phyloP scores from a whole-genome alignment of 805 yeast genomes.

The Teunomyces stri region DNA sequence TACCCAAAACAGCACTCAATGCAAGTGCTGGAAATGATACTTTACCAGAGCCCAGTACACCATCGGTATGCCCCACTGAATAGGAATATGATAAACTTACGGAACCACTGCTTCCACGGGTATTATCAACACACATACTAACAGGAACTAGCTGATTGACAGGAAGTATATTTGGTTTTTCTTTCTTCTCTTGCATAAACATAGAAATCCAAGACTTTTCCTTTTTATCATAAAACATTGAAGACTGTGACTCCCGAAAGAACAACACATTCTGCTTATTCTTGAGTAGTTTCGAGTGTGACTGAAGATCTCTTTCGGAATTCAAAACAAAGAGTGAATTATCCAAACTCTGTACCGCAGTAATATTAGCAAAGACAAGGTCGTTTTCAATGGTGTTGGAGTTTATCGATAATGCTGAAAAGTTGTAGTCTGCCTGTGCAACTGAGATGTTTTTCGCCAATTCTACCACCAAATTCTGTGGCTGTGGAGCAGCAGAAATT shows the following conservation, averaged over 20 bases:
- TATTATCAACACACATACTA: conserved; percentile 1
- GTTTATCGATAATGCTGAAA: background rate
- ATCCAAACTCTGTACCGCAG: background rate
- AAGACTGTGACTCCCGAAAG: background rate
- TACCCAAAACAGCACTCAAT: background rate
- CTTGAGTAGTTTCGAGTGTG: background rate
- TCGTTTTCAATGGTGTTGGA: background rate
- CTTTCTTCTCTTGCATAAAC: background rate
- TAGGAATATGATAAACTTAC: background rate
- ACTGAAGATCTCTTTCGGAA: background rate
- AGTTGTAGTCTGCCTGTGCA: background rate
- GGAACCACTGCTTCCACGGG: conserved; percentile 1
- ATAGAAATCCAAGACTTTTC: background rate
- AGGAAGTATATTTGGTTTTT: background rate
- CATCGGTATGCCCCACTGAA: background rate
- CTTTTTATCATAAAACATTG: background rate
- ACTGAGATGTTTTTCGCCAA: background rate
- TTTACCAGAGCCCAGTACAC: background rate
- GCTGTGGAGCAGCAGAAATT: background rate
- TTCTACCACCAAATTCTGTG: background rate
- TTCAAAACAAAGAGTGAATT: background rate
- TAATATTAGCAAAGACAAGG: background rate
- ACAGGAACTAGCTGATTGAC: background rate
- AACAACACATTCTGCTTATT: conserved; percentile 1
- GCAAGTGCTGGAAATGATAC: background rate